Evolutionary conservation across 306 rosid species (phyloP), one percentile per base, ranked within the genome.

Genomic region (Luffa aegyptiaca): DNA sequence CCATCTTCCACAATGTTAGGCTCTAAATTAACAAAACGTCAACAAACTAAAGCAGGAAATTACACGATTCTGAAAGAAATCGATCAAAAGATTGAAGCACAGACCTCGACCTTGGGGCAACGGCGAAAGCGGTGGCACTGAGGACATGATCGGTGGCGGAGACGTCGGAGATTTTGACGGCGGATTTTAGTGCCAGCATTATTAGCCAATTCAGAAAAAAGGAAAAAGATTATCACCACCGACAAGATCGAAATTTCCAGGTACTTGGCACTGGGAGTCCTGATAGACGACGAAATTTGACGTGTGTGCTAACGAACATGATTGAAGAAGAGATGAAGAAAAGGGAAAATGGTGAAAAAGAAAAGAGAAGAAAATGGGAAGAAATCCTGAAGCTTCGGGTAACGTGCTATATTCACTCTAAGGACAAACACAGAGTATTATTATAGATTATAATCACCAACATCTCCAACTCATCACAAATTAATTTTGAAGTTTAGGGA

Each of bases 121-220:
- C 14, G 41, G 41, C 3, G 42, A 89, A 65, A 33, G 87, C 76
- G n/a, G 90, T 72, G 70, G 77, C 68, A 5, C 63, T 83, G 8
- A 72, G 70, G 17, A 89, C 83, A 10, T 56, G 87, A 76, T 87
- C 86, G 59, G 83, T 83, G 74, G 72, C 71, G n/a, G 91, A 91
- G 56, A 87, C 88, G 56, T 87, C 84, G 76, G 89, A 69, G 82
- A 85, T 89, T 53, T 84, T 90, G 2, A 87, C 86, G 78, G 71
- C 88, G 73, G 45, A 35, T 35, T 64, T 8, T 0, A 36, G 71
- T 14, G 71, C 45, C 71, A 64, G 71, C 71, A 64, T 63, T 14
- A 63, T 63, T 5, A 12, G 53, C 77, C 81, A 73, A 88, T 35
- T 39, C 8, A 33, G 44, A 16, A 10, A 70, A 46, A n/a, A 41